These are phyloP conservation scores for Penicillium maclennaniae DNA, from an alignment of 495 filamentous ascomycete species.

Conservation along the genomic window DNA sequence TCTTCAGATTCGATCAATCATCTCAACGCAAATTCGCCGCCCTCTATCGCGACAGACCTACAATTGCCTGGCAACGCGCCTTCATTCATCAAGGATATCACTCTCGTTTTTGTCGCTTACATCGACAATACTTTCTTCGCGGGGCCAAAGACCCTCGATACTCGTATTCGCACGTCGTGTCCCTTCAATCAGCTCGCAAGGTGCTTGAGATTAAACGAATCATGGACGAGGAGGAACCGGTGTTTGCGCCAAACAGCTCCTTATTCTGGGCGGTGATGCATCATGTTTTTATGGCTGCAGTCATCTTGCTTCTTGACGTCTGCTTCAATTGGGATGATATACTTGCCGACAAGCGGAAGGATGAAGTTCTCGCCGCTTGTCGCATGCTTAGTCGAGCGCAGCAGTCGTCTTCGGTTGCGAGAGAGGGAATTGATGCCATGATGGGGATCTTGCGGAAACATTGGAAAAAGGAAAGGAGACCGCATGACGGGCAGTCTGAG, in stretches of 20 bases:
- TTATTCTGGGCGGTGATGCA: conserved; percentile 39
- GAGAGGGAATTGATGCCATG: conserved; percentile 35
- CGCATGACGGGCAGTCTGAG: neutral
- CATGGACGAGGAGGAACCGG: conserved; percentile 34
- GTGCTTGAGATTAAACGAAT: conserved; percentile 39
- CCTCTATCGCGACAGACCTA: conserved; percentile 34
- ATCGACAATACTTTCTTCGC: conserved; percentile 39
- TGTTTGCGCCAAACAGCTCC: conserved; percentile 23
- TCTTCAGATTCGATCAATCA: conserved; percentile 35
- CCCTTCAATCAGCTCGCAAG: conserved; percentile 43
- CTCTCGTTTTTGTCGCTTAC: conserved; percentile 41
- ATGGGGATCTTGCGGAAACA: conserved; percentile 33
- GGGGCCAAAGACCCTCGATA: conserved; percentile 39
- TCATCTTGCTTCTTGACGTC: conserved; percentile 42
- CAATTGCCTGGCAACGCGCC: conserved; percentile 39
- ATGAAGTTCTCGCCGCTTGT: conserved; percentile 42
- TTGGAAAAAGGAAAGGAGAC: conserved; percentile 23
- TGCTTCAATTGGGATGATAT: conserved; percentile 46
- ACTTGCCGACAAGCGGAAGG: conserved; percentile 34
- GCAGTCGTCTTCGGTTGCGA: conserved; percentile 25
- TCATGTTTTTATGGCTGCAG: conserved; percentile 46
- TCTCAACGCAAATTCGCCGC: conserved; percentile 28
- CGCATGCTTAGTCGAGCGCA: conserved; percentile 42
- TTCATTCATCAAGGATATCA: conserved; percentile 40
- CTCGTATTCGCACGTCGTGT: conserved; percentile 42